Conservation (phyloP, 139 green algal species). For the Coelastrella sp. region DNA sequence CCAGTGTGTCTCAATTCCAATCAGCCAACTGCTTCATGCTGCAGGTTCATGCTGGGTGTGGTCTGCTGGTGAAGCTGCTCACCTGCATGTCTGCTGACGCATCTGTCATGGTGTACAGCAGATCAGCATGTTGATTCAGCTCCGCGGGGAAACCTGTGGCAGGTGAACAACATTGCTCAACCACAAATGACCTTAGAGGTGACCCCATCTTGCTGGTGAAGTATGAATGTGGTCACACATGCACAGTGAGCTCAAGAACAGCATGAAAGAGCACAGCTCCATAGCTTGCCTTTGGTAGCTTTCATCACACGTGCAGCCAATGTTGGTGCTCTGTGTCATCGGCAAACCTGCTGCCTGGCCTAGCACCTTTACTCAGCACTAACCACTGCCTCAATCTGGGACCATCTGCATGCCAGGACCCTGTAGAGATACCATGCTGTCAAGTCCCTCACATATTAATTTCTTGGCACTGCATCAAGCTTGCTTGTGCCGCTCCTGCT, state of each 20-base stretch:
- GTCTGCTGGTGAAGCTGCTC: background rate
- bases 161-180: background rate
- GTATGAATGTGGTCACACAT: background rate
- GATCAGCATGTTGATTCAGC: constrained; percentile 70
- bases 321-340: too few species aligned
- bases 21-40: background rate
- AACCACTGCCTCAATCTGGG: too few species aligned
- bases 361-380: too few species aligned
- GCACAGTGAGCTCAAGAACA: background rate
- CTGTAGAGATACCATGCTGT: too few species aligned
- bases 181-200: background rate
- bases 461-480: background rate
- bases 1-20: too few species aligned
- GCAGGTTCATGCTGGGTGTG: background rate
- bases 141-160: constrained; percentile 53
- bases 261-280: too few species aligned
- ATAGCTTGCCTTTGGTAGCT: too few species aligned
- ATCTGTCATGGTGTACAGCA: constrained; percentile 72
- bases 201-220: too few species aligned
- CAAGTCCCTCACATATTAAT: background rate
- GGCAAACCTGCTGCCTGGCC: too few species aligned
- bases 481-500: background rate
- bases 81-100: constrained; percentile 69
- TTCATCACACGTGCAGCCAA: too few species aligned
- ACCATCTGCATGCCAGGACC: too few species aligned